Evolutionary conservation across 352 stramenopile genomes (phyloP).

Genomic region (Phytophthora palmivora): DNA sequence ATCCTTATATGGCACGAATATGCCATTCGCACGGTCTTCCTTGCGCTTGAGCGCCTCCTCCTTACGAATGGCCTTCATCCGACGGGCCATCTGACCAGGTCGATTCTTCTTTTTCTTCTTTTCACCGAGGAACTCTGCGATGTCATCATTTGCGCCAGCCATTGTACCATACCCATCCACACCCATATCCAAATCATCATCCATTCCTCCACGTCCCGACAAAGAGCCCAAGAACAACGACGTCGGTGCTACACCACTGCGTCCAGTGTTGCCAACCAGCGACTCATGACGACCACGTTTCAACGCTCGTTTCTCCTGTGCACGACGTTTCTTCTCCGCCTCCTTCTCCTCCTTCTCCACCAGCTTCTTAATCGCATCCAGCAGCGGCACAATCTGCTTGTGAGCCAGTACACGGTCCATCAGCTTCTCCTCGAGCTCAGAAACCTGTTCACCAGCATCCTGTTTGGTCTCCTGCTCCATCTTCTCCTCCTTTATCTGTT

Average conservation of each 20-base stretch:
- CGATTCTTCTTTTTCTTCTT: conserved; percentile 90
- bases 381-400: conserved; percentile 71
- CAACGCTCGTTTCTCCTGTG: conserved; percentile 67
- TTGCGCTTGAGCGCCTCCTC: conserved; percentile 65
- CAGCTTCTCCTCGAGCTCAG: conserved; percentile 43
- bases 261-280: conserved; percentile 66
- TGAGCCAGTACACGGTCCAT: conserved; percentile 72
- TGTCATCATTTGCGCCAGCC: conserved; percentile 73
- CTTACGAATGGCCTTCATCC: conserved; percentile 78
- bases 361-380: conserved; percentile 62
- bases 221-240: conserved; percentile 85
- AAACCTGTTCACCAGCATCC: conserved; percentile 19
- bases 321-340: conserved; percentile 62
- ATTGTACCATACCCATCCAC: conserved; percentile 42
- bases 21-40: conserved; percentile 50
- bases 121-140: conserved; percentile 86
- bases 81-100: conserved; percentile 75
- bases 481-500: conserved; percentile 10
- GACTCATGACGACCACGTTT: conserved; percentile 60
- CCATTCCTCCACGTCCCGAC: conserved; percentile 48
- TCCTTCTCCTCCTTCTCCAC: conserved; percentile 66
- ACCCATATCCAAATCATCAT: conserved; percentile 36
- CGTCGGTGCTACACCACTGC: conserved; percentile 55
- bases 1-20: conserved; percentile 49
- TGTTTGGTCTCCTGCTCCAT: conserved; percentile 2